Conservation (phyloP, 768 basidiomycete genomes). For the Tulasnella sp. region DNA sequence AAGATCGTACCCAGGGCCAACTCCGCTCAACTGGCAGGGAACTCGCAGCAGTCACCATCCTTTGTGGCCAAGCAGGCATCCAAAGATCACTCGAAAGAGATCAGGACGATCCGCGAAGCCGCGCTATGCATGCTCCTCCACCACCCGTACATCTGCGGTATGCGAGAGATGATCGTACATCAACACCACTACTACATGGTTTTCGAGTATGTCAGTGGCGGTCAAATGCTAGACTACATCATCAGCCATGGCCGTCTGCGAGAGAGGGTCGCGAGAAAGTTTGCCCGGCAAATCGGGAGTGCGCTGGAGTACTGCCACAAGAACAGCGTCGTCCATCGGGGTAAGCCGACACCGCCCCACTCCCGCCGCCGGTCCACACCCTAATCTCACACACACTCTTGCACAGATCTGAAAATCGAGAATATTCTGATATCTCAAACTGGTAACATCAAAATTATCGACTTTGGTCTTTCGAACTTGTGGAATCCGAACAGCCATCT, state of each 20-base stretch:
- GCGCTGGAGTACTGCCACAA: constrained; percentile 96
- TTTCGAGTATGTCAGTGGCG: constrained; percentile 96
- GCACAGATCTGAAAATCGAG: constrained; percentile 87
- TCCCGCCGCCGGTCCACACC: background rate
- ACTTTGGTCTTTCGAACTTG: constrained; percentile 96
- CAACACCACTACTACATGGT: constrained; percentile 99
- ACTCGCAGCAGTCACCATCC: constrained; percentile 41
- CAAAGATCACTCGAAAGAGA: constrained; percentile 94
- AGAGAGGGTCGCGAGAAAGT: constrained; percentile 94
- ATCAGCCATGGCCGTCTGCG: constrained; percentile 94
- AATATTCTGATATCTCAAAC: constrained; percentile 98
- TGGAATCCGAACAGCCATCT: constrained; percentile 79
- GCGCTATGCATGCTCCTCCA: constrained; percentile 92
- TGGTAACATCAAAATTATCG: constrained; percentile 99
- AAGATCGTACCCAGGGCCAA: constrained; percentile 92
- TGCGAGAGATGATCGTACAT: constrained; percentile 98
- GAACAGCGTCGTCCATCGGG: constrained; percentile 96
- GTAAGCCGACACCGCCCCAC: constrained; percentile 19
- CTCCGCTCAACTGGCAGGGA: constrained; percentile 44
- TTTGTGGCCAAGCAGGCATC: constrained; percentile 70
- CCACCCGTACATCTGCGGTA: constrained; percentile 98
- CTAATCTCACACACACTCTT: background rate
- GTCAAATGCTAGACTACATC: constrained; percentile 99
- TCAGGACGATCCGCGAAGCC: constrained; percentile 92
- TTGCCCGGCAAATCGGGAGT: constrained; percentile 93